These are phyloP conservation scores for Xylariomycetidae sp. DNA, from an alignment of 2,329 filamentous ascomycete species.

Conservation along the genomic window DNA sequence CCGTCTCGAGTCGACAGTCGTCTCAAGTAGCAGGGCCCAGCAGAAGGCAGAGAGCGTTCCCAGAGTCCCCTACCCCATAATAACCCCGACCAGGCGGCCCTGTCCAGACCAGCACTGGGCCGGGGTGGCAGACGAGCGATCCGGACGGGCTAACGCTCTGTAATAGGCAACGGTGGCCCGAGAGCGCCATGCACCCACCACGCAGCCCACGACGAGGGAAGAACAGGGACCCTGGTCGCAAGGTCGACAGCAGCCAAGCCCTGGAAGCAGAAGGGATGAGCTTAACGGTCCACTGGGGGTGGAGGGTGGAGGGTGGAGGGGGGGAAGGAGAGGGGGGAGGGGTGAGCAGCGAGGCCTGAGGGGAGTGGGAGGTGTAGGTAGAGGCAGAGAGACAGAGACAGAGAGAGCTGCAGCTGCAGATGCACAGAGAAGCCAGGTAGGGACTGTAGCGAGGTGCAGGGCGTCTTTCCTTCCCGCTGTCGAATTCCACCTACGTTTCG, in stretches of 20 bases:
- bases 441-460: no score
- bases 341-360: no score
- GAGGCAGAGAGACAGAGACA: no score
- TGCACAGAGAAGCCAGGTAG: no score
- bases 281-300: conserved; percentile 21
- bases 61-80: conserved; percentile 28
- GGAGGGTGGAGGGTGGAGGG: no score
- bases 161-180: conserved; percentile 27
- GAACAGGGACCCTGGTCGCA: conserved; percentile 1
- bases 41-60: no score
- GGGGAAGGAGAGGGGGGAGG: no score
- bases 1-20: conserved; percentile 34
- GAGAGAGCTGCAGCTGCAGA: no score
- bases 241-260: conserved; percentile 16
- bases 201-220: conserved; percentile 1
- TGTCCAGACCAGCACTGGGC: conserved; percentile 22
- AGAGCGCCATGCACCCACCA: conserved; percentile 19
- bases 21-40: no score
- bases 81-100: conserved; percentile 27
- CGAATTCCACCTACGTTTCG: no score
- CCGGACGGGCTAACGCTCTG: conserved; percentile 23
- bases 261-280: conserved; percentile 18
- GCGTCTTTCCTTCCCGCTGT: no score
- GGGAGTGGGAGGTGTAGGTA: no score
- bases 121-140: conserved; percentile 25